A percentile compares a stretch with the other conserved stretches of the same genome.
phyloP scores from a whole-genome alignment of 768 basidiomycete genomes.

The Amanita brunnescens region DNA sequence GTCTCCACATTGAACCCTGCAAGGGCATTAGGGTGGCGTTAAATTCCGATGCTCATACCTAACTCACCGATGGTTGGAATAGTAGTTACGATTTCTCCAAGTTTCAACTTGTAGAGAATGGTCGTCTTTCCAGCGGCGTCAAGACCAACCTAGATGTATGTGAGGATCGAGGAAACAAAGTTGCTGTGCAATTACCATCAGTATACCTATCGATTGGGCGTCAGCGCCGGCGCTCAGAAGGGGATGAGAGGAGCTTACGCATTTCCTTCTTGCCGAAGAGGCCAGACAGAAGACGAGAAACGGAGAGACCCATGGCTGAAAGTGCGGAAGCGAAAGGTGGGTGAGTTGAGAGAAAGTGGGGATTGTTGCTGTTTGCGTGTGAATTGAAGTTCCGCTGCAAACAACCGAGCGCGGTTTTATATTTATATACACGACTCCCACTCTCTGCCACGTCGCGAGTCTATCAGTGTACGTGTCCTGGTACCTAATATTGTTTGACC shows the following conservation, averaged over 20 bases:
- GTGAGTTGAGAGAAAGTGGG: conserved; percentile 15
- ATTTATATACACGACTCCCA: too few species aligned
- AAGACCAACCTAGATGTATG: conserved; percentile 73
- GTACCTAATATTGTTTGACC: background rate
- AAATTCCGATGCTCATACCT: conserved; percentile 7
- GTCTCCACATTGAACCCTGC: conserved; percentile 99
- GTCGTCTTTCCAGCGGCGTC: conserved; percentile 99
- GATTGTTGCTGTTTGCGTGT: conserved; percentile 30
- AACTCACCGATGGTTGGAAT: conserved; percentile 97
- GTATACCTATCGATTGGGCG: conserved; percentile 61
- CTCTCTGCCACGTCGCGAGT: conserved; percentile 6
- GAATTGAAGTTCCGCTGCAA: conserved; percentile 38
- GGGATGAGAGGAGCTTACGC: conserved; percentile 57
- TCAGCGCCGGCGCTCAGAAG: conserved; percentile 21
- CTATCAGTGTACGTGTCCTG: conserved; percentile 9
- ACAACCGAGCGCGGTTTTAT: too few species aligned
- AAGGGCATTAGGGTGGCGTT: conserved; percentile 14
- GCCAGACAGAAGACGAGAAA: conserved; percentile 68
- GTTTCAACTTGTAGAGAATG: conserved; percentile 98
- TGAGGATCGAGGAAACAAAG: conserved; percentile 14
- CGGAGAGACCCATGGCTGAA: conserved; percentile 65
- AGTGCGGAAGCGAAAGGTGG: conserved; percentile 24
- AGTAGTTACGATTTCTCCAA: conserved; percentile 99
- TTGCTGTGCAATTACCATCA: conserved; percentile 59
- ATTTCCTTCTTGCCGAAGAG: conserved; percentile 99